These are phyloP conservation scores for Pseudocercospora cruenta DNA, from an alignment of 2,329 filamentous ascomycete genomes.

Conservation along the genomic window DNA sequence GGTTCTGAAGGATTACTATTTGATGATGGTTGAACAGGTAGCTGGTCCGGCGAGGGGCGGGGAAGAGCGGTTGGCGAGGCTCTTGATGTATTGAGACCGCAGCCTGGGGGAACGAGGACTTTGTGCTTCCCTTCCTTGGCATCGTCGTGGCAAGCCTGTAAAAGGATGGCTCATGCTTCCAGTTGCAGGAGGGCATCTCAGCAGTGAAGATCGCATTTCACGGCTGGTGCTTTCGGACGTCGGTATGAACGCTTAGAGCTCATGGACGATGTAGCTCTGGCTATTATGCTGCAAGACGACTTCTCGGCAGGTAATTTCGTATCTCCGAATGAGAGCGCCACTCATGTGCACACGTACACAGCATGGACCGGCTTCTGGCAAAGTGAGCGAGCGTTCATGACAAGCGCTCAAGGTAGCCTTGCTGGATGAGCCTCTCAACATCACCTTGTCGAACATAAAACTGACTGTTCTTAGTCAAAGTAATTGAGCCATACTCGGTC, in stretches of 20 bases:
- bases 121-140: too few species aligned
- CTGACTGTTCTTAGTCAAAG: slow-evolving; percentile 95
- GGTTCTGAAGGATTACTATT: background rate
- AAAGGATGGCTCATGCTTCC: too few species aligned
- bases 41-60: background rate
- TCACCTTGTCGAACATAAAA: slow-evolving; percentile 96
- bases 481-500: slow-evolving; percentile 98
- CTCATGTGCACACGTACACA: too few species aligned
- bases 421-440: slow-evolving; percentile 89
- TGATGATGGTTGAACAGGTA: background rate
- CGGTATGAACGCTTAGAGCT: background rate
- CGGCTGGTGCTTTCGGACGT: background rate
- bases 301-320: background rate
- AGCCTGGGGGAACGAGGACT: too few species aligned
- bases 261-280: background rate
- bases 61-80: background rate
- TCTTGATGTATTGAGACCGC: background rate
- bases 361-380: too few species aligned
- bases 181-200: too few species aligned
- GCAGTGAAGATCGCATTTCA: too few species aligned
- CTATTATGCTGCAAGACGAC: background rate
- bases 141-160: too few species aligned
- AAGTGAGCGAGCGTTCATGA: too few species aligned
- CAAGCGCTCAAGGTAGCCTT: slow-evolving; percentile 91
- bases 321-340: too few species aligned